A percentile compares a stretch with the other conserved stretches of the same genome.
phyloP scores from a whole-genome alignment of 2,329 filamentous ascomycete species.

The Madurella mycetomatis region DNA sequence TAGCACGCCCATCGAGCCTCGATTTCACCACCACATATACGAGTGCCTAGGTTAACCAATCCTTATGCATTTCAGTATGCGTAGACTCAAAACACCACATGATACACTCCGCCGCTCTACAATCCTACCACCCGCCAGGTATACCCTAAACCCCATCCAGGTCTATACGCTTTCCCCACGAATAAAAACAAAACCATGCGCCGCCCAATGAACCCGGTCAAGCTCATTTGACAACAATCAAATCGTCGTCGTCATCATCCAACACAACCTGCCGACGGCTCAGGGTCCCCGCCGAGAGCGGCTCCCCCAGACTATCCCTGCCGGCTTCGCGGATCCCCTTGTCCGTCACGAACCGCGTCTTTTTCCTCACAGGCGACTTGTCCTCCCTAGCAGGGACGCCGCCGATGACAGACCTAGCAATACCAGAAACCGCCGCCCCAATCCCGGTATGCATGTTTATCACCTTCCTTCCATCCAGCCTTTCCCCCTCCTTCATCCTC shows the following conservation, averaged over 20 bases:
- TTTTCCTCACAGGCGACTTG: constrained; percentile 56
- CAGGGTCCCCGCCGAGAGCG: constrained; percentile 11
- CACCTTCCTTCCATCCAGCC: constrained; percentile 30
- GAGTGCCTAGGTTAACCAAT: too few species aligned
- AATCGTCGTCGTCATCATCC: constrained; percentile 25
- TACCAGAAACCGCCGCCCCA: background rate
- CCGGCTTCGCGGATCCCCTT: constrained; percentile 75
- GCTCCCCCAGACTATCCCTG: constrained; percentile 63
- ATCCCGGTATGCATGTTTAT: background rate
- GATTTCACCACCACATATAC: too few species aligned
- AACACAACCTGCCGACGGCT: constrained; percentile 14
- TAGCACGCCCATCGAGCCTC: too few species aligned
- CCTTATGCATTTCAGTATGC: too few species aligned
- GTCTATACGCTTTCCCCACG: too few species aligned
- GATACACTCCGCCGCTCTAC: too few species aligned
- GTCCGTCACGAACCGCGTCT: constrained; percentile 74
- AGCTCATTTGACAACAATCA: constrained; percentile 24
- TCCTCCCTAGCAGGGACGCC: constrained; percentile 27
- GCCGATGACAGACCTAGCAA: constrained; percentile 25
- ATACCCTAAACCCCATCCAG: too few species aligned
- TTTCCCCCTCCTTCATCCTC: constrained; percentile 59
- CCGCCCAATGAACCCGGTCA: background rate
- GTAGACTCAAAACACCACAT: too few species aligned
- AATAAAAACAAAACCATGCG: too few species aligned
- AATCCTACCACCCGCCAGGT: too few species aligned